These are phyloP conservation scores for Beta macrorhiza DNA, from an alignment of 179 eudicot species.

Conservation along the genomic window DNA sequence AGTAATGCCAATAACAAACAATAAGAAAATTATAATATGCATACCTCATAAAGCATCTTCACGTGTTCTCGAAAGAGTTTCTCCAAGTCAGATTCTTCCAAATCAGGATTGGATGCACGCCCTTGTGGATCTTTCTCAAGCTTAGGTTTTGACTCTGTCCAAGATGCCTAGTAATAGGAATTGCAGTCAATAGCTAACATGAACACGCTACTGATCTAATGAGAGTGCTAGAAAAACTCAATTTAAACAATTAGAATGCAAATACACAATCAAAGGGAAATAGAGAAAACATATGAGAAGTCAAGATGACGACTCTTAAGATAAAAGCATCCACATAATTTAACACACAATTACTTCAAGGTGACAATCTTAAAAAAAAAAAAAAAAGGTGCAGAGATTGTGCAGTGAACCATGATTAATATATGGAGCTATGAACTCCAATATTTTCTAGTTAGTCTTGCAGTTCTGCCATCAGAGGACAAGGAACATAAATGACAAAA, in stretches of 20 bases:
- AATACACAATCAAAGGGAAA: not conserved
- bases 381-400: not conserved
- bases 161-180: conserved; percentile 61
- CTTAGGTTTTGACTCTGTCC: conserved; percentile 89
- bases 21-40: not conserved
- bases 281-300: not conserved
- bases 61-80: conserved; percentile 92
- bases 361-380: not conserved
- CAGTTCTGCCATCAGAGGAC: not conserved
- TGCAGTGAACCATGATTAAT: not conserved
- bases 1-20: not conserved
- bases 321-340: not conserved
- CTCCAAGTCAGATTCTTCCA: conserved; percentile 86
- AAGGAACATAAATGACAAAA: not conserved
- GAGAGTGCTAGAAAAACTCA: not conserved
- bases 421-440: not conserved
- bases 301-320: not conserved
- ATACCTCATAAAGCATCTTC: conserved; percentile 84
- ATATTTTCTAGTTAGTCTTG: not conserved
- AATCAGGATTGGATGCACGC: conserved; percentile 73
- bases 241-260: not conserved
- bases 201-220: not conserved
- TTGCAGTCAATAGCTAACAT: conserved; percentile 1
- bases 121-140: conserved; percentile 97
- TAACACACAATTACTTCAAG: not conserved